These are phyloP conservation scores for Diutina ranongensis DNA, from an alignment of 1,139 yeast species.

Conservation along the genomic window DNA sequence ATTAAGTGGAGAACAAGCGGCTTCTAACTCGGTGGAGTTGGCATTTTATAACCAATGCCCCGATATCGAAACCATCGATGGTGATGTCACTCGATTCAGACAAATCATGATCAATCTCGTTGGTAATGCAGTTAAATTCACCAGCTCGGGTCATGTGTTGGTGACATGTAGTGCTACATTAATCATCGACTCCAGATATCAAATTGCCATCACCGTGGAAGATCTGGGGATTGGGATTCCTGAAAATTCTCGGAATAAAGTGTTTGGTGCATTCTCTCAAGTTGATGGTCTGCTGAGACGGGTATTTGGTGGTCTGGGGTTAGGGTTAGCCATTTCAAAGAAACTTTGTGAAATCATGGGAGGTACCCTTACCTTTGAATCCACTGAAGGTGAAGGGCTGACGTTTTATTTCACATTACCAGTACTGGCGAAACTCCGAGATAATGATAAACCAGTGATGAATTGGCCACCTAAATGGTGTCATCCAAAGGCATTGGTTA, in stretches of 20 bases:
- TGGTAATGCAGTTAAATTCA: conserved; percentile 49
- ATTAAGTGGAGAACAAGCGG: conserved; percentile 41
- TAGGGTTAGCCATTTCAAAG: conserved; percentile 49
- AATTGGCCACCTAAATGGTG: not conserved
- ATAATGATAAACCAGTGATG: not conserved
- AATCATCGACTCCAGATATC: conserved; percentile 25
- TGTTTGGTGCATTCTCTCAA: conserved; percentile 50
- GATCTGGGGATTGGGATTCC: conserved; percentile 61
- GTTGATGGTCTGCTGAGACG: conserved; percentile 50
- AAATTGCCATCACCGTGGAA: conserved; percentile 29
- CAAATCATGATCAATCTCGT: conserved; percentile 44
- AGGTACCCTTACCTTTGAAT: conserved; percentile 40
- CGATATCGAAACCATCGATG: conserved; percentile 30
- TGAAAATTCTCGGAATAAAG: conserved; percentile 31
- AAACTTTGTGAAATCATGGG: conserved; percentile 50
- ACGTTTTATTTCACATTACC: conserved; percentile 30
- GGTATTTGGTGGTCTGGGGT: conserved; percentile 49
- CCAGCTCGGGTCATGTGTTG: conserved; percentile 34
- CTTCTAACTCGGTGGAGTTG: conserved; percentile 33
- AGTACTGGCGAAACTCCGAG: conserved; percentile 10
- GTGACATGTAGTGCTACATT: conserved; percentile 25
- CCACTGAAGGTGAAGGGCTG: conserved; percentile 41
- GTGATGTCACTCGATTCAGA: conserved; percentile 41
- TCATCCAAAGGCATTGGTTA: conserved; percentile 18
- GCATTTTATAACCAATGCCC: conserved; percentile 36